These are phyloP conservation scores for Oemleria cerasiformis DNA, from an alignment of 306 rosid species.

Conservation along the genomic window DNA sequence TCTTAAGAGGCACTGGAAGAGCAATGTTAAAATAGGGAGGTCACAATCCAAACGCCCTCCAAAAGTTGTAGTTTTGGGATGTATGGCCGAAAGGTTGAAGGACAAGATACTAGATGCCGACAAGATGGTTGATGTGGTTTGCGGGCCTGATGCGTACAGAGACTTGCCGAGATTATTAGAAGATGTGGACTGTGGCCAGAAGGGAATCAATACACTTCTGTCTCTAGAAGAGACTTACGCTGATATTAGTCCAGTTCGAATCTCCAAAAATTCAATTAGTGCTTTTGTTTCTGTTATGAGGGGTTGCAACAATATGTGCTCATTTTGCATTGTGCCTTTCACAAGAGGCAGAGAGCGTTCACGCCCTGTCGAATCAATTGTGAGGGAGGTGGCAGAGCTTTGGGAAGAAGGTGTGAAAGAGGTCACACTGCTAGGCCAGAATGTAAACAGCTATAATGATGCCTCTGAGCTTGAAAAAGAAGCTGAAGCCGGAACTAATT, in stretches of 20 bases:
- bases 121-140: conserved; percentile 96
- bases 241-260: conserved; percentile 83
- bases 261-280: conserved; percentile 70
- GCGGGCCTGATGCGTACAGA: conserved; percentile 97
- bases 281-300: conserved; percentile 97
- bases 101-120: conserved; percentile 89
- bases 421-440: conserved; percentile 95
- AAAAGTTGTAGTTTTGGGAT: conserved; percentile 91
- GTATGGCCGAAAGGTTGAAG: conserved; percentile 99
- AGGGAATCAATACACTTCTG: conserved; percentile 94
- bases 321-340: conserved; percentile 92
- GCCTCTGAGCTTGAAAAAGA: conserved; percentile 52
- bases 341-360: conserved; percentile 96
- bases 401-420: conserved; percentile 88
- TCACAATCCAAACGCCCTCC: conserved; percentile 72
- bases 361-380: conserved; percentile 87
- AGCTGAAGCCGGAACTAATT: conserved; percentile 60
- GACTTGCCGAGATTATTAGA: conserved; percentile 80
- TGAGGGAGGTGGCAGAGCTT: conserved; percentile 89
- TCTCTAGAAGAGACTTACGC: conserved; percentile 98
- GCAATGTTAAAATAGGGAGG: conserved; percentile 72
- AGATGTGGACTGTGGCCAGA: conserved; percentile 90
- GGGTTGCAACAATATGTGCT: conserved; percentile 99
- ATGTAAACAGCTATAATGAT: conserved; percentile 94
- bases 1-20: conserved; percentile 94